phyloP scores from a whole-genome alignment of 1,139 yeast genomes.

The Yarrowia galli region DNA sequence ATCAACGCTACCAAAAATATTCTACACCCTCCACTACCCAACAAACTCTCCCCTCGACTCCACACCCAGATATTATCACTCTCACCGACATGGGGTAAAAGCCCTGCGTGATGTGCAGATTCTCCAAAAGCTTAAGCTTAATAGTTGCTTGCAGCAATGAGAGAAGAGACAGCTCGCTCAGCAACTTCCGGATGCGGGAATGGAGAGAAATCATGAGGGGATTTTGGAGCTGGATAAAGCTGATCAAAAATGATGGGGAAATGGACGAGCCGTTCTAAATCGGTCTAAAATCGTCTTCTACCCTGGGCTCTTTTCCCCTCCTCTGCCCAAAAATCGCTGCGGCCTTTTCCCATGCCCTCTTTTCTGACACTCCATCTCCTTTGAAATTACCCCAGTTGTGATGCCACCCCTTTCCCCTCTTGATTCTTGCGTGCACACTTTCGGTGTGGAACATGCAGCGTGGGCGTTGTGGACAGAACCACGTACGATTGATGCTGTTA shows the following conservation, averaged over 20 bases:
- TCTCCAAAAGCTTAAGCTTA: slow-evolving; percentile 8
- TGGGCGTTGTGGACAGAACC: not conserved
- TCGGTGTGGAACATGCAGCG: slow-evolving; percentile 32
- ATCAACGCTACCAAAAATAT: too few relatives aligned
- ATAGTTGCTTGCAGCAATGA: slow-evolving; percentile 12
- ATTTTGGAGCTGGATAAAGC: not conserved
- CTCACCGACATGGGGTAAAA: slow-evolving; percentile 27
- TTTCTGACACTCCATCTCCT: not conserved
- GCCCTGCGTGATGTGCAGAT: slow-evolving; percentile 36
- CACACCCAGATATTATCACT: not conserved
- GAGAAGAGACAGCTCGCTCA: slow-evolving; percentile 10
- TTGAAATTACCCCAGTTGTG: not conserved
- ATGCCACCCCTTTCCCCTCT: slow-evolving; percentile 1
- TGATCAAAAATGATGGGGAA: not conserved
- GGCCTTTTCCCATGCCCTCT: not conserved
- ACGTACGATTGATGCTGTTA: too few relatives aligned
- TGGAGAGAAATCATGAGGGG: not conserved
- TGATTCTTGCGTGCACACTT: not conserved
- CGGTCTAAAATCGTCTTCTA: not conserved
- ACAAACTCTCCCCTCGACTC: not conserved
- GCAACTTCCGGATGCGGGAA: slow-evolving; percentile 35
- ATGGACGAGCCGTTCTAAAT: not conserved
- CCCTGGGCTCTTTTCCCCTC: not conserved
- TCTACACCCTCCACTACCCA: too few relatives aligned
- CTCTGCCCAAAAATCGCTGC: too few relatives aligned